These are phyloP conservation scores for Chenopodium formosanum DNA, from an alignment of 148 eudicot species.

Conservation along the genomic window DNA sequence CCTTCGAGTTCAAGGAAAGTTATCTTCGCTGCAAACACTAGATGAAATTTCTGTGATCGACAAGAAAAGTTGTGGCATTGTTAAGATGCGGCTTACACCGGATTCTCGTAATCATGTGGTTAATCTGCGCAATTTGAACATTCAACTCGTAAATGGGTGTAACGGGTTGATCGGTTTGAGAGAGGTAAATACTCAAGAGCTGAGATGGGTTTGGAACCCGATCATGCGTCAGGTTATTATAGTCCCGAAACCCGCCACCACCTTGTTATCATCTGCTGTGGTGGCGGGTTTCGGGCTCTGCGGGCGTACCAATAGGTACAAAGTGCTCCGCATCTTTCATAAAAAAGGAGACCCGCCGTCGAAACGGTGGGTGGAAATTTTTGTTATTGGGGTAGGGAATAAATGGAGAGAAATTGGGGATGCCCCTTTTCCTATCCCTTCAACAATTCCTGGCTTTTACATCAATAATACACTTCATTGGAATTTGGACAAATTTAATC, in stretches of 20 bases:
- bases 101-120: neutral
- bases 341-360: slow-evolving; percentile 3
- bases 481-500: slow-evolving; percentile 21
- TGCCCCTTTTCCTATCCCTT: slow-evolving; percentile 27
- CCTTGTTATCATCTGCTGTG: neutral
- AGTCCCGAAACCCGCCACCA: slow-evolving; percentile 22
- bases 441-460: slow-evolving; percentile 35
- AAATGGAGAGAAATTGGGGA: slow-evolving; percentile 37
- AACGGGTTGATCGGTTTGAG: slow-evolving; percentile 42
- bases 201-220: slow-evolving; percentile 36
- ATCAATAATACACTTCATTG: slow-evolving; percentile 34
- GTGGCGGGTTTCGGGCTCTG: slow-evolving; percentile 42
- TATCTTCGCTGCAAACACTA: neutral
- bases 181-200: slow-evolving; percentile 25
- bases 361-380: slow-evolving; percentile 22
- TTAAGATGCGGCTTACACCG: neutral
- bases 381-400: slow-evolving; percentile 23
- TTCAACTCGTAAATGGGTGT: slow-evolving; percentile 39
- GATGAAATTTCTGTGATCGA: slow-evolving; percentile 21
- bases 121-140: neutral
- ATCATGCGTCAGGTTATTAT: slow-evolving; percentile 29
- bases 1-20: slow-evolving; percentile 22
- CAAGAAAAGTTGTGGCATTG: too few species aligned
- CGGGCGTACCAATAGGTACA: slow-evolving; percentile 26
- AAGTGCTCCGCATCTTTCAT: slow-evolving; percentile 31